Percentiles rank a stretch among this genome's conserved stretches.
Conservation (phyloP, 352 stramenopile species). For the Phytophthora ohioensis region DNA sequence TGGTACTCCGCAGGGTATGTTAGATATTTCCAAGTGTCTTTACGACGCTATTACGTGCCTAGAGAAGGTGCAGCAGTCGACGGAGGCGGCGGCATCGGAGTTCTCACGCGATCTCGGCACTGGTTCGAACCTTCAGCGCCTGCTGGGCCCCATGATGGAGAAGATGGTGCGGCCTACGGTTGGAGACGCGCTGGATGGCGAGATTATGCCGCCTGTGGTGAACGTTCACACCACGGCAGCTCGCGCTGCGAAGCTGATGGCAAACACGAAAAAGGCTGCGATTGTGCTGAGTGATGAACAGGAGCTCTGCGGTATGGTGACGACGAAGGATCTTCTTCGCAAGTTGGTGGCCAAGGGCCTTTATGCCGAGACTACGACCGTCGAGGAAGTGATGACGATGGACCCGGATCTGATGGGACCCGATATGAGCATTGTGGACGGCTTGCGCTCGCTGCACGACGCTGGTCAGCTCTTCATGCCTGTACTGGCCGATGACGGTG, state of each 20-base stretch:
- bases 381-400: slow-evolving; percentile 89
- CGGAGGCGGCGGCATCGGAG: slow-evolving; percentile 77
- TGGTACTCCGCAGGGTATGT: slow-evolving; percentile 80
- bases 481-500: slow-evolving; percentile 75
- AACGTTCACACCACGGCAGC: slow-evolving; percentile 75
- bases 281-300: slow-evolving; percentile 75
- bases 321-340: slow-evolving; percentile 85
- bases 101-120: slow-evolving; percentile 82
- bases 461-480: slow-evolving; percentile 88
- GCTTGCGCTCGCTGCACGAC: slow-evolving; percentile 88
- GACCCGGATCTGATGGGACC: slow-evolving; percentile 82
- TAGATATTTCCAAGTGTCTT: slow-evolving; percentile 92
- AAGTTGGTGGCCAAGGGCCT: slow-evolving; percentile 89
- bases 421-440: slow-evolving; percentile 84
- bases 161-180: slow-evolving; percentile 91
- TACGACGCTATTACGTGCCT: slow-evolving; percentile 90
- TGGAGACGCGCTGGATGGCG: slow-evolving; percentile 79
- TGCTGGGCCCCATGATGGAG: slow-evolving; percentile 89
- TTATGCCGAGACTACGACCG: slow-evolving; percentile 74
- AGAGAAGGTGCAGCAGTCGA: slow-evolving; percentile 89
- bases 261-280: slow-evolving; percentile 83
- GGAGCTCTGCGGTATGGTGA: slow-evolving; percentile 87
- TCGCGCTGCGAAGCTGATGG: slow-evolving; percentile 87
- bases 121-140: slow-evolving; percentile 71
- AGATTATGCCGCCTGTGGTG: slow-evolving; percentile 82